Evolutionary conservation across 2,329 filamentous ascomycete species (phyloP).

Genomic region (Scleromitrula shiraiana): DNA sequence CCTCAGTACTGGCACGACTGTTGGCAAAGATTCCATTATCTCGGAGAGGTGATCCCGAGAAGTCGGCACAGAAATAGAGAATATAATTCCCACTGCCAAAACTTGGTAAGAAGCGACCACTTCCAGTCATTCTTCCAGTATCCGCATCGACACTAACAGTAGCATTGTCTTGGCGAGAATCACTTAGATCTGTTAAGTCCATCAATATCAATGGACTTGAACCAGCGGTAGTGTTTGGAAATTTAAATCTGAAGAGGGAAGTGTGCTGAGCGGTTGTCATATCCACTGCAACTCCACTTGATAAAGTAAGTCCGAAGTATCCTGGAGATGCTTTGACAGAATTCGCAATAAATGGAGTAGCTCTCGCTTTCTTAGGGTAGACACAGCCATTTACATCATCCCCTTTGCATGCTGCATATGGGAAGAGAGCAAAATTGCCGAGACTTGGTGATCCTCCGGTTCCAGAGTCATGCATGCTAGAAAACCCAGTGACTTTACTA

Average conservation of each 20-base stretch:
- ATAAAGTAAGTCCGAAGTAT: slow-evolving; percentile 54
- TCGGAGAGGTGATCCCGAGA: slow-evolving; percentile 47
- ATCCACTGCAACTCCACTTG: slow-evolving; percentile 50
- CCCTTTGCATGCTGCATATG: slow-evolving; percentile 51
- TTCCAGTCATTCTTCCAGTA: slow-evolving; percentile 55
- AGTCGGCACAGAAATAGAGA: slow-evolving; percentile 61
- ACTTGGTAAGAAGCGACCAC: slow-evolving; percentile 52
- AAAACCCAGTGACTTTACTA: slow-evolving; percentile 28
- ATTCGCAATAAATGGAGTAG: slow-evolving; percentile 33
- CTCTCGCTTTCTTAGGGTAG: slow-evolving; percentile 44
- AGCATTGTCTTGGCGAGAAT: slow-evolving; percentile 49
- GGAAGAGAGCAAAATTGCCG: slow-evolving; percentile 67
- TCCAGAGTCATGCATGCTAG: slow-evolving; percentile 36
- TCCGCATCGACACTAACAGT: slow-evolving; percentile 45
- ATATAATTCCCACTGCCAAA: slow-evolving; percentile 56
- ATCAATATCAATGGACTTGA: slow-evolving; percentile 51
- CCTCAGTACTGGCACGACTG: slow-evolving; percentile 42
- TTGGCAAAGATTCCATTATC: slow-evolving; percentile 56
- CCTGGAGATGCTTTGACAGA: slow-evolving; percentile 53
- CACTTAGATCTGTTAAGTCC: slow-evolving; percentile 56
- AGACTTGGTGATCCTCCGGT: slow-evolving; percentile 49
- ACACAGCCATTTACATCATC: slow-evolving; percentile 55
- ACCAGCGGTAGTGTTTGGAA: slow-evolving; percentile 35
- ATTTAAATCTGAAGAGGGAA: slow-evolving; percentile 58
- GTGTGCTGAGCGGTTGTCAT: slow-evolving; percentile 60